phyloP scores from a whole-genome alignment of 768 basidiomycete species.

The Suillus discolor region DNA sequence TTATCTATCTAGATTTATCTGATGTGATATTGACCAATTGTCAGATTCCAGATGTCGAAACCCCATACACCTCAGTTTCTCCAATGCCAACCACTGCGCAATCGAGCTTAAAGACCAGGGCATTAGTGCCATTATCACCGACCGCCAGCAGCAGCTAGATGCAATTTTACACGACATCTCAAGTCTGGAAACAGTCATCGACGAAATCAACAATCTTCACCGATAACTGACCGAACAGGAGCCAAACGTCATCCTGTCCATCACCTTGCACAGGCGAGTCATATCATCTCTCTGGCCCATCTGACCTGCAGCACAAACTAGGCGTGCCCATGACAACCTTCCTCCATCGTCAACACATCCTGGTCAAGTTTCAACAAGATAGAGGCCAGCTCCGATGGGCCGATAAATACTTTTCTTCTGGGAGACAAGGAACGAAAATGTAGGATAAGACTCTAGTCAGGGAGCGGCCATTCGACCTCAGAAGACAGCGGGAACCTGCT shows the following conservation, averaged over 20 bases:
- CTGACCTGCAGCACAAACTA: neutral
- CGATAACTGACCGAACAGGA: slow-evolving; percentile 17
- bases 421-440: too few relatives aligned
- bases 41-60: neutral
- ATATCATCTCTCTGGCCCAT: slow-evolving; percentile 32
- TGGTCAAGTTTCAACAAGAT: too few relatives aligned
- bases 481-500: neutral
- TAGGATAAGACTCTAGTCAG: too few relatives aligned
- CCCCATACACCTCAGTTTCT: neutral
- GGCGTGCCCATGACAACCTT: slow-evolving; percentile 36
- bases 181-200: slow-evolving; percentile 13
- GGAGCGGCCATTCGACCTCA: slow-evolving; percentile 12
- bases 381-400: slow-evolving; percentile 25
- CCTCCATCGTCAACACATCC: too few relatives aligned
- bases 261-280: slow-evolving; percentile 19
- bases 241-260: neutral
- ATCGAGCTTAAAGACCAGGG: neutral
- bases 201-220: slow-evolving; percentile 12
- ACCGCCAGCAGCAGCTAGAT: neutral
- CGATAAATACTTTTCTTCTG: too few relatives aligned
- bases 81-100: too few relatives aligned
- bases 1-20: neutral
- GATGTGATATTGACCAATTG: neutral
- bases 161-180: neutral
- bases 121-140: neutral